These are phyloP conservation scores for Seiridium unicorne DNA, from an alignment of 2,329 filamentous ascomycete genomes.

Conservation along the genomic window DNA sequence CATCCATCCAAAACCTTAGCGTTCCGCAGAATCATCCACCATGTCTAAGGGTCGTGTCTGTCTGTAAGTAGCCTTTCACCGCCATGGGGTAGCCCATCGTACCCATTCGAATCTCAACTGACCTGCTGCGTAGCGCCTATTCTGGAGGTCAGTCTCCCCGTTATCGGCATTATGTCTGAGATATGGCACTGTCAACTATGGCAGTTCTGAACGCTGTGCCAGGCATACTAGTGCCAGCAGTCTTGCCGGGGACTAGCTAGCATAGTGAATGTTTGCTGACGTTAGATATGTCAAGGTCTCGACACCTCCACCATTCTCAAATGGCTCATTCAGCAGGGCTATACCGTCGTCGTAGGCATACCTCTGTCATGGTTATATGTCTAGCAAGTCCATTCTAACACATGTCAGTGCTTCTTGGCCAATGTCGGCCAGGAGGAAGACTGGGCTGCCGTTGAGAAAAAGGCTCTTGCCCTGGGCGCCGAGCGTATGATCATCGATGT, in stretches of 20 bases:
- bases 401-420: conserved; percentile 55
- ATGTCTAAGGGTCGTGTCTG: no score
- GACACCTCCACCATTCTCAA: conserved; percentile 41
- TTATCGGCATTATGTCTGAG: neutral
- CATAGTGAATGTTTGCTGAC: neutral
- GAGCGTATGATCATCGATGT: conserved; percentile 49
- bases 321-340: conserved; percentile 35
- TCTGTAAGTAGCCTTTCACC: no score
- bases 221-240: no score
- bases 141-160: conserved; percentile 16
- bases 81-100: no score
- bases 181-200: no score
- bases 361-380: neutral
- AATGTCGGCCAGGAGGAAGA: conserved; percentile 77
- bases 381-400: neutral
- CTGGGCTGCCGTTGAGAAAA: conserved; percentile 69
- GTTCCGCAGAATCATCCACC: no score
- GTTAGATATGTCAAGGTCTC: conserved; percentile 26
- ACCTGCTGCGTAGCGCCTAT: conserved; percentile 16
- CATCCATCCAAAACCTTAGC: no score
- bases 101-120: no score
- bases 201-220: neutral
- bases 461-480: conserved; percentile 64
- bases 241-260: no score
- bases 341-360: conserved; percentile 18